Conservation (phyloP, 2,329 filamentous ascomycete species). For the Colletotrichum sp. region DNA sequence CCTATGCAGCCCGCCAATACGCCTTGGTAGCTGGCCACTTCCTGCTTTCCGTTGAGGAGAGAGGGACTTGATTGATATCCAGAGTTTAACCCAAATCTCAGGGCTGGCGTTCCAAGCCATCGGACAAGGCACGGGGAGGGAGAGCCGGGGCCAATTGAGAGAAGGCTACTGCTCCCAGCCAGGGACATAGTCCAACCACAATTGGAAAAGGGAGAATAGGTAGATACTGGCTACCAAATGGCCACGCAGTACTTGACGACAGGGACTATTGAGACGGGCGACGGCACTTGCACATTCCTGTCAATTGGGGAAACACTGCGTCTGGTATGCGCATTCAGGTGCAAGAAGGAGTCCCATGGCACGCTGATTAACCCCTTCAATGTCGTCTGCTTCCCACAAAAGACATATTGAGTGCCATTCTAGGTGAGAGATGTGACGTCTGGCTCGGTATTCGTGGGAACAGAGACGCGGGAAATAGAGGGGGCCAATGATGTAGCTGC, state of each 20-base stretch:
- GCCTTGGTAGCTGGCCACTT: not conserved
- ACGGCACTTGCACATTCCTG: not conserved
- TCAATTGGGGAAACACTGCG: not conserved
- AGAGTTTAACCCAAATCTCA: conserved; percentile 1
- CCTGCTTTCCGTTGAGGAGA: not conserved
- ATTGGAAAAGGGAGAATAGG: not conserved
- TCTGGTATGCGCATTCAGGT: not conserved
- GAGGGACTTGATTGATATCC: conserved; percentile 1
- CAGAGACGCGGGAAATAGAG: not conserved
- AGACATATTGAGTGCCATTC: not conserved
- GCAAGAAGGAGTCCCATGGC: not conserved
- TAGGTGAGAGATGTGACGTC: not conserved
- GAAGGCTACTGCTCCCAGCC: too few relatives aligned
- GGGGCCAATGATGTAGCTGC: not conserved
- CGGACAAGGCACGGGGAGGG: not conserved
- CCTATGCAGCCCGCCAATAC: not conserved
- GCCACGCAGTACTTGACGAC: not conserved
- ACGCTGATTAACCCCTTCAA: not conserved
- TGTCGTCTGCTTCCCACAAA: not conserved
- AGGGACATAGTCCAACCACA: not conserved
- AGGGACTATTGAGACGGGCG: not conserved
- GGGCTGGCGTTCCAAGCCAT: not conserved
- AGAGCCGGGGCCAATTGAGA: not conserved
- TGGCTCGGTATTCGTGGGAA: not conserved
- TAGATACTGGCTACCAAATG: not conserved